phyloP scores from a whole-genome alignment of 345 rosid genomes.

The Linum lewisii region DNA sequence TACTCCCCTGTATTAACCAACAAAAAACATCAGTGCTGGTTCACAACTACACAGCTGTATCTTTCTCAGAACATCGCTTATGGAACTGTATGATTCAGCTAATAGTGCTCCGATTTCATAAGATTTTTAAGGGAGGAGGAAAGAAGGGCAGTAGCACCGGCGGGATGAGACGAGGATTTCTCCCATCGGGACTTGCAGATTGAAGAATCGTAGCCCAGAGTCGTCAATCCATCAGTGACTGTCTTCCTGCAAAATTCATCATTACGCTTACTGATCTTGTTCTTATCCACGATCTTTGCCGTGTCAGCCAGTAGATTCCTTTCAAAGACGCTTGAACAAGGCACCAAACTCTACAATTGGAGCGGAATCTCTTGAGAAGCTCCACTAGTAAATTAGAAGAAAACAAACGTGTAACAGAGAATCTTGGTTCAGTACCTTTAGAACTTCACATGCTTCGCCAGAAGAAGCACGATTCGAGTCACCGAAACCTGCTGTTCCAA shows the following conservation, averaged over 20 bases:
- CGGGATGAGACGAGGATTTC: constrained; percentile 51
- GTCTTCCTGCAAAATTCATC: constrained; percentile 42
- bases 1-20: constrained; percentile 34
- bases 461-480: constrained; percentile 23
- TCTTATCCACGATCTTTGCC: constrained; percentile 65
- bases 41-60: no score
- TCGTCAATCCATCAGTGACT: constrained; percentile 42
- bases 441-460: constrained; percentile 45
- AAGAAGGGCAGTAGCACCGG: constrained; percentile 52
- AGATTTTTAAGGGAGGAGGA: no score
- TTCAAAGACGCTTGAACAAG: constrained; percentile 40
- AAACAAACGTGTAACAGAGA: constrained; percentile 9
- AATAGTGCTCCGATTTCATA: no score
- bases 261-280: constrained; percentile 43
- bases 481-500: constrained; percentile 25
- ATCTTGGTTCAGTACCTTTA: constrained; percentile 38
- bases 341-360: constrained; percentile 49
- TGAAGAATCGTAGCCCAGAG: constrained; percentile 66
- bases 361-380: not conserved
- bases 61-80: no score
- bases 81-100: no score
- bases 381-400: constrained; percentile 11
- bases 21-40: not conserved
- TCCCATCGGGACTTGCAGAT: constrained; percentile 89
- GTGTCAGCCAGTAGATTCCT: constrained; percentile 53